phyloP scores from a whole-genome alignment of 2,329 filamentous ascomycete genomes.

The Chlorencoelia australis region DNA sequence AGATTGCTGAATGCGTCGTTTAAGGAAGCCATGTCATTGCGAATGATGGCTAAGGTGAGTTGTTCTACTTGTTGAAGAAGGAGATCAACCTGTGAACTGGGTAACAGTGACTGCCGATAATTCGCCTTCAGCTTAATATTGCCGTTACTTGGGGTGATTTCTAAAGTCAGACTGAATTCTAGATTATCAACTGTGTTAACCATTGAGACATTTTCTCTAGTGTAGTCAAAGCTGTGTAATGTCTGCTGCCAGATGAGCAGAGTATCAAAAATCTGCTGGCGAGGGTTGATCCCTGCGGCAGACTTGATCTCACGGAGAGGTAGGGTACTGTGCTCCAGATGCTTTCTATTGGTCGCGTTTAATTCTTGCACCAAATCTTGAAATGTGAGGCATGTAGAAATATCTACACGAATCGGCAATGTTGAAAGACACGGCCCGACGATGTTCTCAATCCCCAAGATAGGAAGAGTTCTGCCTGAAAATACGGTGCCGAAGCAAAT shows the following conservation, averaged over 20 bases:
- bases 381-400: constrained; percentile 40
- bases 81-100: constrained; percentile 41
- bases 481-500: constrained; percentile 69
- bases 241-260: constrained; percentile 82
- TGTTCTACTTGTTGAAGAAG: constrained; percentile 53
- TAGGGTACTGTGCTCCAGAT: constrained; percentile 53
- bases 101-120: constrained; percentile 43
- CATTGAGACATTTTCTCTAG: constrained; percentile 37
- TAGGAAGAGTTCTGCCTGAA: constrained; percentile 67
- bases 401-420: constrained; percentile 58
- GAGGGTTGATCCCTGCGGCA: constrained; percentile 42
- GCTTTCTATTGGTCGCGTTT: constrained; percentile 54
- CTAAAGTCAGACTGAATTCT: constrained; percentile 67
- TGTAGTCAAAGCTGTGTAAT: constrained; percentile 32
- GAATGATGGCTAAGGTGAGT: constrained; percentile 35
- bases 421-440: constrained; percentile 74
- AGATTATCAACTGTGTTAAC: constrained; percentile 57
- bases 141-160: constrained; percentile 54
- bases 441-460: constrained; percentile 60
- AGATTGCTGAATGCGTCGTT: constrained; percentile 10
- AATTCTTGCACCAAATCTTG: constrained; percentile 52
- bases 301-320: constrained; percentile 62
- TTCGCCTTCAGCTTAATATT: constrained; percentile 42
- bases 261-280: constrained; percentile 59
- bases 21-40: constrained; percentile 6